These are phyloP conservation scores for Zygnema cylindricum DNA, from an alignment of 139 green algal species.

Conservation along the genomic window DNA sequence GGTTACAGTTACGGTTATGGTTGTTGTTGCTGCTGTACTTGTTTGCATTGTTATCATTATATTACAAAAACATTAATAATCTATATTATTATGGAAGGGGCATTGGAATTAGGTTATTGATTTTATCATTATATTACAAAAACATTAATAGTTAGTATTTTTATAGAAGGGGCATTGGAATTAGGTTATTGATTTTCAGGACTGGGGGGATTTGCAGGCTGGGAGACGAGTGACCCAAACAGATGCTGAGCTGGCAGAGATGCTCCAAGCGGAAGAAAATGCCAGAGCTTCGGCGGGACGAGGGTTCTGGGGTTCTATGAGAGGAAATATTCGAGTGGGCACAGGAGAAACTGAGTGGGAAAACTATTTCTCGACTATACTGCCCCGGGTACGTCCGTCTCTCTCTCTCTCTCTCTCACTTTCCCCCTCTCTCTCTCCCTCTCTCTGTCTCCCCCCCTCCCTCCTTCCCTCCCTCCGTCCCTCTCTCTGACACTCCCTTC, in stretches of 20 bases:
- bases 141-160: neutral
- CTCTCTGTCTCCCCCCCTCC: neutral
- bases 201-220: no score
- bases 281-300: neutral
- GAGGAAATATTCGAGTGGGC: neutral
- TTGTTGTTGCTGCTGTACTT: no score
- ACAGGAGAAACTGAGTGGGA: neutral
- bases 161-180: neutral
- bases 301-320: neutral
- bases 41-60: neutral
- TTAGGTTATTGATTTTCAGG: no score
- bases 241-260: neutral
- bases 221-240: neutral
- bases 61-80: neutral
- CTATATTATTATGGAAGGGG: neutral
- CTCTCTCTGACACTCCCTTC: no score
- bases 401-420: neutral
- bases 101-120: no score
- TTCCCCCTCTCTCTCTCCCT: neutral
- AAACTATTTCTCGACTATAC: neutral
- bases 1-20: neutral
- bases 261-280: conserved; percentile 10
- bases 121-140: neutral
- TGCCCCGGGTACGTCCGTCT: neutral
- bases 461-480: no score